A percentile compares a stretch with the other conserved stretches of the same genome.
Conservation (phyloP, 148 eudicot genomes). For the Vaccinium myrtillus region DNA sequence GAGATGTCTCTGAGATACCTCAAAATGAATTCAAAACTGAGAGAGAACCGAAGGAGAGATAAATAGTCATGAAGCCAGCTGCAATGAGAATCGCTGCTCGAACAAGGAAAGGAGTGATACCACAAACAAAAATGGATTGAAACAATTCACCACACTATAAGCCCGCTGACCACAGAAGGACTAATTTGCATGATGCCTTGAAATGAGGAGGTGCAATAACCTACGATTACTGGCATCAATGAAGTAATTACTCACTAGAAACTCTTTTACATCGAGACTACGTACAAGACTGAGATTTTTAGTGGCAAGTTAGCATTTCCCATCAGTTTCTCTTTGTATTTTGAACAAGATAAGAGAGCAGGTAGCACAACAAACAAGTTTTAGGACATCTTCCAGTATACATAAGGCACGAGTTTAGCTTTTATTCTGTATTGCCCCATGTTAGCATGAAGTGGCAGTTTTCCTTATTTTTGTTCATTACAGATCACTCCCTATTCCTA, state of each 20-base stretch:
- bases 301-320: not conserved
- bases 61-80: not conserved
- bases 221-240: not conserved
- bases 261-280: not conserved
- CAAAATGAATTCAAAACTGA: not conserved
- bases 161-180: not conserved
- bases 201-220: not conserved
- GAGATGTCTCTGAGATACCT: not conserved
- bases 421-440: not conserved
- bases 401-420: not conserved
- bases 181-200: not conserved
- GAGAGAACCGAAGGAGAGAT: not conserved
- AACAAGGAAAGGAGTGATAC: slow-evolving; percentile 2
- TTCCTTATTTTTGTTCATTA: not conserved
- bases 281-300: not conserved
- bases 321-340: not conserved
- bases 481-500: not conserved
- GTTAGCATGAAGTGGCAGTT: not conserved
- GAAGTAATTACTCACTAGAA: not conserved
- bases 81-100: not conserved
- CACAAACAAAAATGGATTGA: not conserved
- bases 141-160: not conserved
- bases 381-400: slow-evolving; percentile 1
- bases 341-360: slow-evolving; percentile 3
- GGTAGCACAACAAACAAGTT: slow-evolving; percentile 4